Evolutionary conservation across 2,329 filamentous ascomycete species (phyloP).

Genomic region (Cordyceps pruinosa): DNA sequence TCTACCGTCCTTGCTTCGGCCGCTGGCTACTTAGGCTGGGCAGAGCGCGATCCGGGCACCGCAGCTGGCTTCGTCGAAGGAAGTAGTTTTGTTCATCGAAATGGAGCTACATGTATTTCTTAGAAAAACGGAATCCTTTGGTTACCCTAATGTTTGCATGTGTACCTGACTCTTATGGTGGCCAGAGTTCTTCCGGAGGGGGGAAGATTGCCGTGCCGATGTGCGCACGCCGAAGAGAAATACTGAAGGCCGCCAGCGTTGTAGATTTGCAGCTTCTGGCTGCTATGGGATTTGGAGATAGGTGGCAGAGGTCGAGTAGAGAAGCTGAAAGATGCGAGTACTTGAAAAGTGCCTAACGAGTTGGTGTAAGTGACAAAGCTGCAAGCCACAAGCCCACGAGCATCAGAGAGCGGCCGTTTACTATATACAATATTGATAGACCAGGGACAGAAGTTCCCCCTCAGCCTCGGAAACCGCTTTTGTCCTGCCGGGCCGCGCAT

Average conservation of each 20-base stretch:
- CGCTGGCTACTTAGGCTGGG: neutral
- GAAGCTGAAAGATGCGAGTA: neutral
- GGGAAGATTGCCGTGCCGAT: conserved; percentile 8
- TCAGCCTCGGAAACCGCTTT: neutral
- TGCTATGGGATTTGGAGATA: neutral
- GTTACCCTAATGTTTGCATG: neutral
- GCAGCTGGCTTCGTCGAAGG: neutral
- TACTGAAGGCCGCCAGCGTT: conserved; percentile 11
- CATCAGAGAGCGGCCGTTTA: neutral
- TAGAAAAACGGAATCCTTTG: neutral
- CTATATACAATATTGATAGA: neutral
- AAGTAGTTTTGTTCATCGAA: neutral
- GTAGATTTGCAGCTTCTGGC: conserved; percentile 2
- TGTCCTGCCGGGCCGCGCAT: neutral
- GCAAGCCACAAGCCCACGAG: neutral
- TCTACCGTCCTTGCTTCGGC: neutral
- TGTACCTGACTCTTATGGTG: conserved; percentile 11
- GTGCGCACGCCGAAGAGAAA: neutral
- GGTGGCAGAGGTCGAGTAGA: neutral
- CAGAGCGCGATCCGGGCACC: neutral
- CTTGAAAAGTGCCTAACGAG: neutral
- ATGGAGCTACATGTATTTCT: neutral
- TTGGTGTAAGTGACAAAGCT: neutral
- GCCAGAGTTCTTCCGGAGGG: conserved; percentile 14
- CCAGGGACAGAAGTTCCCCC: neutral